Evolutionary conservation across 768 basidiomycete genomes (phyloP).

Genomic region (Naganishia kalamii): DNA sequence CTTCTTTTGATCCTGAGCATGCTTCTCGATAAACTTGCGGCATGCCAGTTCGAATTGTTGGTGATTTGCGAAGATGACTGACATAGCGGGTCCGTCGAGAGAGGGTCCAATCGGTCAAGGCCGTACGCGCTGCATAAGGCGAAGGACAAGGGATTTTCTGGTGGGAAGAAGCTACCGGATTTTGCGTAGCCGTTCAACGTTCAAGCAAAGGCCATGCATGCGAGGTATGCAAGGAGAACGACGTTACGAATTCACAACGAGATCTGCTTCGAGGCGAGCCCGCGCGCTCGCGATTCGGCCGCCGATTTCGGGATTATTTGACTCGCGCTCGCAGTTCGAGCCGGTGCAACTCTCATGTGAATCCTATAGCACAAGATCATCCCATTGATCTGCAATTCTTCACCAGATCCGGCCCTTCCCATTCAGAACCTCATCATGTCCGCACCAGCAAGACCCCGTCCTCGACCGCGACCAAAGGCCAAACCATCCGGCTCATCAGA

Average conservation of each 20-base stretch:
- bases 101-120: not conserved
- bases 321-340: no score
- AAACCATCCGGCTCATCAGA: conserved; percentile 4
- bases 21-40: not conserved
- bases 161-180: no score
- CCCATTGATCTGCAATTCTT: not conserved
- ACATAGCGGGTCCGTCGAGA: not conserved
- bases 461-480: not conserved
- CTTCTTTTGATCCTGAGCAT: not conserved
- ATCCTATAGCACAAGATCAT: not conserved
- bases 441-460: conserved; percentile 10
- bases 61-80: not conserved
- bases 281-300: not conserved
- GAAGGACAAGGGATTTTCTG: no score
- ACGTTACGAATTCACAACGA: no score
- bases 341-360: not conserved
- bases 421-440: not conserved
- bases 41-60: conserved; percentile 5
- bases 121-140: no score
- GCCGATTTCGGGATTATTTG: not conserved
- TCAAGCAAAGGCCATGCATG: no score
- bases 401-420: not conserved
- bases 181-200: no score
- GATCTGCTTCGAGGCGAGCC: not conserved
- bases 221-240: no score